Conservation (phyloP, 169 alveolate species). For the Plasmodium fragile region DNA sequence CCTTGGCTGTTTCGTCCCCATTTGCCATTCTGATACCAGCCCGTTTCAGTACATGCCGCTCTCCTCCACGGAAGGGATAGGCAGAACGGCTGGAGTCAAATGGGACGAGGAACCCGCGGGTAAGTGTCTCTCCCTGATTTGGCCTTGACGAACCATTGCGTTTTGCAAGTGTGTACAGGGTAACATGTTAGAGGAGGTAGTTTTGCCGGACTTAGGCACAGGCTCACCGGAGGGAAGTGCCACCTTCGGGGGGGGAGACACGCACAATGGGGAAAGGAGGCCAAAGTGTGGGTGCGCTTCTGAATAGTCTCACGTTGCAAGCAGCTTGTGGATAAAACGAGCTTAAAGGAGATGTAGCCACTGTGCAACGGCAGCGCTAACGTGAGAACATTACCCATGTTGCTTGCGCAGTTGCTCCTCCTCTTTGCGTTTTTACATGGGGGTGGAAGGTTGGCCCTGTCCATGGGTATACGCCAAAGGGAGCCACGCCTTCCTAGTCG, state of each 20-base stretch:
- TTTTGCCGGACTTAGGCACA: background rate
- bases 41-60: background rate
- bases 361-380: background rate
- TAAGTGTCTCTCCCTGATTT: background rate
- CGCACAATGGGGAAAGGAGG: background rate
- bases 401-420: background rate
- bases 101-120: background rate
- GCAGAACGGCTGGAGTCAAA: background rate
- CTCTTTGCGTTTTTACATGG: conserved; percentile 8
- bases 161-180: background rate
- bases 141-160: background rate
- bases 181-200: background rate
- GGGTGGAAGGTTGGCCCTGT: background rate
- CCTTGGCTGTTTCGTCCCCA: background rate
- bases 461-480: background rate
- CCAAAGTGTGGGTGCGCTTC: background rate
- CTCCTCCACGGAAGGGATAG: background rate
- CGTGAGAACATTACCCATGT: conserved; percentile 31
- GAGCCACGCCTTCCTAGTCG: background rate
- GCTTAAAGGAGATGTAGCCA: background rate
- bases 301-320: background rate
- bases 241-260: background rate
- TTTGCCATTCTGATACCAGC: background rate
- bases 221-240: background rate
- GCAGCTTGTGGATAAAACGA: background rate